Evolutionary conservation across 2,329 filamentous ascomycete genomes (phyloP), one percentile per base, ranked within the genome.

Genomic region (Corynespora cassiicola): DNA sequence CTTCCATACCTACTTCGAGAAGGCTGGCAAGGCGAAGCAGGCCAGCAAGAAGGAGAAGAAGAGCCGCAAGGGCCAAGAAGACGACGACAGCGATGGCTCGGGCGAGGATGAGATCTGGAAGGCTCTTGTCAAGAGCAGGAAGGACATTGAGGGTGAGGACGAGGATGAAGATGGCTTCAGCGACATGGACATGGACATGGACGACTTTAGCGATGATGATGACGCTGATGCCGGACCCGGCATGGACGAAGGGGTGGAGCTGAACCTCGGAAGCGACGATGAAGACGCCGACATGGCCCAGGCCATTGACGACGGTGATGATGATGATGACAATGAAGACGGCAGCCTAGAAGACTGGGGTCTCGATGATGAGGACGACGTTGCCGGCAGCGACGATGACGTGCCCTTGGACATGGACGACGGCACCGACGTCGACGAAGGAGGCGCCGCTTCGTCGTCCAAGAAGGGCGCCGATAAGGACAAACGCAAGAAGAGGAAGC

Each of bases 1-100:
- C 81, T 99, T 99, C 81, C 94, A 99, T 69, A 85, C 90, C 52
- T 99, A 99, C 80, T 99, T 99, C 72, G 85, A 82, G 39, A 80
- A 86, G 63, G 72, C 75, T 8, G 80, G 76, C 31, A 78, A 76
- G 49, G 71, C 75, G 53, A 77, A 78, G 58, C 66, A 66, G 45
- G 78, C 76, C 56, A 77, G 78, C 55, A 80, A 80, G 70, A 78
- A 81, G 65, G 71, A 74, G 33, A 75, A 77, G 50, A 80, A 77
- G 58, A 74, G 74, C 32, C 66, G 58, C 24, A 67, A 67, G 31
- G 70, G 69, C 38, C 63, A 71, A 14, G 74, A 61, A 4, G 62
- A 61, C 42, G 58, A 64, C 31, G 66, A 68, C 37, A 68, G 65
- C 42, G 71, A 71, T 2, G 84, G 85, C 39, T 80, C 77, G 12